Evolutionary conservation across 1,284 basidiomycete genomes (phyloP).

Genomic region (Melampsora americana): DNA sequence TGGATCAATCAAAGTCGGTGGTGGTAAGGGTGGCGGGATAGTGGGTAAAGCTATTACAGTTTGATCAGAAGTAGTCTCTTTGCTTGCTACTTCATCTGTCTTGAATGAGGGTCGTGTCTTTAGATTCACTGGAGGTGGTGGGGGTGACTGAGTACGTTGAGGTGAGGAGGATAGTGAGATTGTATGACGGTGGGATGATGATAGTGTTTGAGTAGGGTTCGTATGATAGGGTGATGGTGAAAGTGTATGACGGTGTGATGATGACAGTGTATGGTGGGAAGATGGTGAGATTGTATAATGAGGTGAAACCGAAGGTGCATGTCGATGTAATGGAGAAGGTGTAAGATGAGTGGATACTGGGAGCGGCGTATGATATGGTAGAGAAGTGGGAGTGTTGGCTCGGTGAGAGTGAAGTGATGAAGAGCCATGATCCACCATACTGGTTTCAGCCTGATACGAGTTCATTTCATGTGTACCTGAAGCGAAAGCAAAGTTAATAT

Average conservation of each 20-base stretch:
- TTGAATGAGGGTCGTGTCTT: constrained; percentile 12
- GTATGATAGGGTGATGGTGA: background rate
- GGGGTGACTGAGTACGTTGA: constrained; percentile 6
- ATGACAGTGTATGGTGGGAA: too few species aligned
- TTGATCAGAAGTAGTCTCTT: too few species aligned
- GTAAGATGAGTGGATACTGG: too few species aligned
- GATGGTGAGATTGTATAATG: background rate
- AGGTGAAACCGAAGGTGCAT: background rate
- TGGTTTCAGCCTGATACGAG: too few species aligned
- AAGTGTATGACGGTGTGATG: background rate
- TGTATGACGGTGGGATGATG: background rate
- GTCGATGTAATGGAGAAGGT: too few species aligned
- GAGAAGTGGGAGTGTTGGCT: too few species aligned
- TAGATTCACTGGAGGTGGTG: constrained; percentile 29
- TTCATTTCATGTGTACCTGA: too few species aligned
- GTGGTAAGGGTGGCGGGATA: constrained; percentile 1
- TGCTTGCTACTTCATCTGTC: background rate
- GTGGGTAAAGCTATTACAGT: background rate
- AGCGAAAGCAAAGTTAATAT: too few species aligned
- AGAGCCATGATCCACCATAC: too few species aligned
- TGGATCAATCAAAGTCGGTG: constrained; percentile 10
- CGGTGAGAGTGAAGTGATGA: too few species aligned
- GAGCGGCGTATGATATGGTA: too few species aligned
- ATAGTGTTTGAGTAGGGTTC: too few species aligned
- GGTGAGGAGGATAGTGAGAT: background rate